Evolutionary conservation across 306 rosid genomes (phyloP), one percentile per base, ranked within the genome.

Genomic region (Citrullus mucosospermus): DNA sequence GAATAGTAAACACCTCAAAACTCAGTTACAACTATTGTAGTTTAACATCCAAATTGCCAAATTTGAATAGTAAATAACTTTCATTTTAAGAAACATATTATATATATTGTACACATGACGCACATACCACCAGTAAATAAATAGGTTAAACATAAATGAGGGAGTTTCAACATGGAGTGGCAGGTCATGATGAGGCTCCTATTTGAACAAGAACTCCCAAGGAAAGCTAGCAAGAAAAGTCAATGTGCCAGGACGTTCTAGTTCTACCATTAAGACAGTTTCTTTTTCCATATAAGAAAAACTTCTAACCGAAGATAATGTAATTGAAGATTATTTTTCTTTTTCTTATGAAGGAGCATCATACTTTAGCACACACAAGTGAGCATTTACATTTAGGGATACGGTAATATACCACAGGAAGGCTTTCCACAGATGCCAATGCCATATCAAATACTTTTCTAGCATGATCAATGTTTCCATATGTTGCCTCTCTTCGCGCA

Each of bases 401-500:
- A 71, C 77, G 0, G 58, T 71, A 22, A 44, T 83, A 84, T 88
- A 94, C 98, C 96, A 80, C 58, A 57, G 97, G 89, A 75, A 90
- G 92, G 82, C 92, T 93, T 78, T 92, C 98, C 51, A 86, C 80
- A 39, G 94, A 89, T 82, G 85, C 83, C 86, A 92, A 82, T 36
- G 98, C 95, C 98, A 92, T 92, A 86, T 94, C 98, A 89, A 94
- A 92, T 73, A 94, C 90, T 86, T 87, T 92, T 76, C 98, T 92
- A 76, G 98, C 96, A 75, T 88, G 90, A 82, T 88, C 96, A 63
- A 90, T 79, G 80, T 94, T 92, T 69, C 96, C 96, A 67, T 90
- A 86, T 68, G 75, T 78, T 79, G 98, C 98, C 87, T 95, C 98
- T 82, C 98, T 89, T 39, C 79, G 84, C 78, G 98, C 98, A 85